These are phyloP conservation scores for Iberis pinnata DNA, from an alignment of 345 rosid genomes.

Conservation along the genomic window DNA sequence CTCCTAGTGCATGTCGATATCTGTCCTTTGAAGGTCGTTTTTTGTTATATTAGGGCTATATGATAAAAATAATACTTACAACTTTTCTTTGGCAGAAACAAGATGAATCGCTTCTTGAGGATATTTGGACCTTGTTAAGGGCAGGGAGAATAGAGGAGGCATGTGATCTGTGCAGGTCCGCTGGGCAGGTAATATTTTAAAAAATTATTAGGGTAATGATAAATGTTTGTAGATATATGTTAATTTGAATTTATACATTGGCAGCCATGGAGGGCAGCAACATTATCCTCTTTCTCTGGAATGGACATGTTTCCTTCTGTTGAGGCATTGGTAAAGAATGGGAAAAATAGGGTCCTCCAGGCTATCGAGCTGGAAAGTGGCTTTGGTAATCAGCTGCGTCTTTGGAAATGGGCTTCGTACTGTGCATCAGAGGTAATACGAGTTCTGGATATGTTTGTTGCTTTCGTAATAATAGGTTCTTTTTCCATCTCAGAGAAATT, in stretches of 20 bases:
- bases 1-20: conserved; percentile 8
- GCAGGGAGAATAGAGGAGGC: conserved; percentile 96
- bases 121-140: conserved; percentile 87
- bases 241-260: conserved; percentile 8
- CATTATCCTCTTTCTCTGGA: conserved; percentile 83
- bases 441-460: conserved; percentile 15
- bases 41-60: neutral
- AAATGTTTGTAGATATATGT: conserved; percentile 6
- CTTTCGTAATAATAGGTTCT: neutral
- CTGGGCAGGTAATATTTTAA: conserved; percentile 66
- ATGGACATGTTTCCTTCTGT: conserved; percentile 71
- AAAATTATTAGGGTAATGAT: conserved; percentile 5
- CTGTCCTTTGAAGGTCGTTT: neutral
- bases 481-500: neutral
- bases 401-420: conserved; percentile 97
- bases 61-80: neutral
- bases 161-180: conserved; percentile 85
- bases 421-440: conserved; percentile 78
- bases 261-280: conserved; percentile 98
- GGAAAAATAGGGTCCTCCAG: conserved; percentile 69
- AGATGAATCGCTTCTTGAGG: conserved; percentile 93
- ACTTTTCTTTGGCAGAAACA: conserved; percentile 55
- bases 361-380: conserved; percentile 93
- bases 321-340: conserved; percentile 75
- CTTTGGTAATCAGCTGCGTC: conserved; percentile 74